Evolutionary conservation across 805 yeast genomes (phyloP), one percentile per base, ranked within the genome.

Genomic region (Hermanozyma aechmeae): DNA sequence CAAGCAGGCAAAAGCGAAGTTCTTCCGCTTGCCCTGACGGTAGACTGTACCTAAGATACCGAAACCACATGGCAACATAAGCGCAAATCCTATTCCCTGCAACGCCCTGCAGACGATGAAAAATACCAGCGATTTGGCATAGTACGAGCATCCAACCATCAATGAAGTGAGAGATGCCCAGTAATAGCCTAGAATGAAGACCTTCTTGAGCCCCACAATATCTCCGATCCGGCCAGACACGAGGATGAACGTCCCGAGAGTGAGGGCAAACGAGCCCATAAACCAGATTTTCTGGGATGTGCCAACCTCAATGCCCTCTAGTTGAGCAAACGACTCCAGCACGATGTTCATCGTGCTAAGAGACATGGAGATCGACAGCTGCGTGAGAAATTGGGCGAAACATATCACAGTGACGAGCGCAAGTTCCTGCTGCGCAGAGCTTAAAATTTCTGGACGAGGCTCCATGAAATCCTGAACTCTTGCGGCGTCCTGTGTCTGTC

Each of bases 171-270:
- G 18, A 0, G 65, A 42, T 3, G 67, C 51, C 73, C 81, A 68
- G 5, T 51, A 27, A 51, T 75, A 74, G 1, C 89, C 85, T 4
- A 59, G 40, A 0, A 73, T 24, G 30, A 76, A 59, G n/a, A 73
- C 51, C 23, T 48, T 54, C 33, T 73, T 75, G 30, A 77, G 58
- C 0, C 92, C 92, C 40, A 71, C 73, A 9, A 79, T 56, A 43
- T 81, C 93, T 19, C 93, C 92, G 26, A 79, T 45, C 28, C 76
- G 63, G 6, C 92, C 92, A 21, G 79, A 68, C 4, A 76, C 58
- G 21, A 81, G 50, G 28, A 81, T 79, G 37, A 80, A 73, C 0
- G 89, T 77, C 9, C 89, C 89, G 4, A 79, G 71, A 0, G 84
- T 73, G 31, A 81, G 52, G 0, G 84, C 75, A 46, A 72, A 79